These are phyloP conservation scores for Stygiomarasmius scandens DNA, from an alignment of 1,284 basidiomycete species.

Conservation along the genomic window DNA sequence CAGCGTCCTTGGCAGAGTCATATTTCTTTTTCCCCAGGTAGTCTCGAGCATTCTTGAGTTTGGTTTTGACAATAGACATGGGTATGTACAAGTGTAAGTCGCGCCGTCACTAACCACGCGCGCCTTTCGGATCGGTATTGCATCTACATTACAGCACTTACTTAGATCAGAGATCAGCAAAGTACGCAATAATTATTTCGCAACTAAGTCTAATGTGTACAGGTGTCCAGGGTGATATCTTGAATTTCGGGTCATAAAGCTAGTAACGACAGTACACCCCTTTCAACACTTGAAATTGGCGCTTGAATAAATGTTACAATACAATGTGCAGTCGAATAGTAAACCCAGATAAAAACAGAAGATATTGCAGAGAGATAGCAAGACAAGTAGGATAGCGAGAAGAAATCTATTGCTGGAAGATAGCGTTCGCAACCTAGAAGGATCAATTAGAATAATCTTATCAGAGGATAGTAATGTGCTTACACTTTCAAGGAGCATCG, in stretches of 20 bases:
- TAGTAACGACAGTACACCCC: constrained; percentile 31
- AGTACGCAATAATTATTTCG: background rate
- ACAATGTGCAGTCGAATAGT: constrained; percentile 56
- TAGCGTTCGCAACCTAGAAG: constrained; percentile 66
- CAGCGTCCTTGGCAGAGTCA: constrained; percentile 66
- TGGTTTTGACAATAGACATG: constrained; percentile 56
- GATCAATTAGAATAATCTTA: constrained; percentile 10
- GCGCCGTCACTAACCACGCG: too few species aligned
- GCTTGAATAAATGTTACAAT: constrained; percentile 67
- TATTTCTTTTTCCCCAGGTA: constrained; percentile 79
- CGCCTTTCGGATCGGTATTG: too few species aligned
- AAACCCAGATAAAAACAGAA: constrained; percentile 17
- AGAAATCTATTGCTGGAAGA: constrained; percentile 71
- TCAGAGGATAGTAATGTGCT: constrained; percentile 29
- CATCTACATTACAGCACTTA: too few species aligned
- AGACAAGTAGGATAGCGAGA: constrained; percentile 39
- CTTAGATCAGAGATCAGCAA: too few species aligned
- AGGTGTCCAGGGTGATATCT: background rate
- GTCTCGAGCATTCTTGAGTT: constrained; percentile 82
- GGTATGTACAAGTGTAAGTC: too few species aligned
- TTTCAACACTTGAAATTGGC: constrained; percentile 58
- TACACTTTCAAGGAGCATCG: constrained; percentile 79
- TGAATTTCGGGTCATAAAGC: background rate
- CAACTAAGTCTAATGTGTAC: background rate
- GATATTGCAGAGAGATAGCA: constrained; percentile 34